Evolutionary conservation across 2,329 filamentous ascomycete species (phyloP).

Genomic region (Aspergillus versicolor): DNA sequence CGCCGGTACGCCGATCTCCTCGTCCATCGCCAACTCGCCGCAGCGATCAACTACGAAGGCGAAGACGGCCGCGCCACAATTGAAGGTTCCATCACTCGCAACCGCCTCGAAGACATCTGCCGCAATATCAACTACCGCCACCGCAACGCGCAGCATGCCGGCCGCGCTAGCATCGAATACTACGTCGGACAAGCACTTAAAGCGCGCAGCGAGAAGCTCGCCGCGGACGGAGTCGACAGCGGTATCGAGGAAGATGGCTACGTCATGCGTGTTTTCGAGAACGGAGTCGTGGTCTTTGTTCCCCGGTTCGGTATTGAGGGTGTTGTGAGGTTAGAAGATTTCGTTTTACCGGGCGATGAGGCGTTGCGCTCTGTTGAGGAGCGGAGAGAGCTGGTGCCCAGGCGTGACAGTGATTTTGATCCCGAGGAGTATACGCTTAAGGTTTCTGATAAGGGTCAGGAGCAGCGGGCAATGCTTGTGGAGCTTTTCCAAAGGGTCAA

Average conservation of each 20-base stretch:
- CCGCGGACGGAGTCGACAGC: constrained; percentile 32
- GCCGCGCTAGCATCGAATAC: constrained; percentile 91
- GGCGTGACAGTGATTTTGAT: constrained; percentile 78
- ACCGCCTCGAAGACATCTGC: constrained; percentile 88
- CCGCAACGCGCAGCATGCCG: constrained; percentile 94
- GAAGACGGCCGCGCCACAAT: constrained; percentile 64
- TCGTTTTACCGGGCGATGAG: constrained; percentile 65
- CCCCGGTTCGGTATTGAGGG: constrained; percentile 95
- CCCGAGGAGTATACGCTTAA: constrained; percentile 77
- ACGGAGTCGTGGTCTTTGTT: constrained; percentile 95
- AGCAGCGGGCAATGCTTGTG: constrained; percentile 51
- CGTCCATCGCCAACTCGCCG: constrained; percentile 89
- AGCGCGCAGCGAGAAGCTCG: constrained; percentile 56
- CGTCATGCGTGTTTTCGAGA: constrained; percentile 95
- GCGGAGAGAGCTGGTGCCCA: constrained; percentile 32
- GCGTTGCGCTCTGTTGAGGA: constrained; percentile 31
- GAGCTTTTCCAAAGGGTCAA: constrained; percentile 90
- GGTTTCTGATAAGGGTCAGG: constrained; percentile 53
- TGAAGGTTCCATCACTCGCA: constrained; percentile 74
- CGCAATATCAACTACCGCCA: constrained; percentile 98
- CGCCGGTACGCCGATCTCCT: constrained; percentile 96
- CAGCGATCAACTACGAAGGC: constrained; percentile 82
- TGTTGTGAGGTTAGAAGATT: constrained; percentile 79
- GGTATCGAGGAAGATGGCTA: constrained; percentile 82
- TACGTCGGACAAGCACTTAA: constrained; percentile 97